Conservation (phyloP, 23 red algal genomes). For the Agarophyton chilense region DNA sequence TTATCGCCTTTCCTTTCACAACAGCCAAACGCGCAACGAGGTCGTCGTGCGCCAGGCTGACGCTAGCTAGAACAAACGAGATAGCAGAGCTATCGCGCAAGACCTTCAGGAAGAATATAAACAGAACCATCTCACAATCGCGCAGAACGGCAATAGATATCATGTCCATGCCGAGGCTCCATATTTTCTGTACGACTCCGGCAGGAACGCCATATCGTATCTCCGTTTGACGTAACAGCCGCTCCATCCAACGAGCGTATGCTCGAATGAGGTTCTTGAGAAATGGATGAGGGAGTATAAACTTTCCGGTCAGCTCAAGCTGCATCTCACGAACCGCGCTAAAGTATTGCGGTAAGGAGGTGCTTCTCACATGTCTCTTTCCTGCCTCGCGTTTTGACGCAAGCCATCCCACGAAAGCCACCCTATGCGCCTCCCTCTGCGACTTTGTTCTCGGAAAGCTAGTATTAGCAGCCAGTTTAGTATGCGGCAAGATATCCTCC, state of each 20-base stretch:
- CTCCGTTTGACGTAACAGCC: background rate
- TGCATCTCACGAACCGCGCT: slow-evolving; percentile 22
- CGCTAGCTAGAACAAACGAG: background rate
- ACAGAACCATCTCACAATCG: background rate
- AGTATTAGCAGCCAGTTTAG: no score
- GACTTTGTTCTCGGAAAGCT: no score
- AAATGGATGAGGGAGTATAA: background rate
- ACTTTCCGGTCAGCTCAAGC: background rate
- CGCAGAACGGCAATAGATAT: background rate
- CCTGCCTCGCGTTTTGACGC: no score
- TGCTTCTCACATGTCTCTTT: no score
- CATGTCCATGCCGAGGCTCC: background rate
- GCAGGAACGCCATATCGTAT: slow-evolving; percentile 9
- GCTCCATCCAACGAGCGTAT: slow-evolving; percentile 2
- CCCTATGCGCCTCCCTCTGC: no score
- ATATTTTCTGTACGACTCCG: background rate
- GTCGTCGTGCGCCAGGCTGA: background rate
- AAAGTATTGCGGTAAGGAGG: slow-evolving; percentile 4
- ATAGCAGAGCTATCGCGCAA: slow-evolving; percentile 14
- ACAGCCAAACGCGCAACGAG: background rate
- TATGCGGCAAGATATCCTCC: no score
- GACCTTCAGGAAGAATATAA: slow-evolving; percentile 1
- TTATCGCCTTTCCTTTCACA: background rate
- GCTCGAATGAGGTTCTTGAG: background rate
- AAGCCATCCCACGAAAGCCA: no score